Conservation (phyloP, 768 basidiomycete genomes). For the Coprinopsis sp. region DNA sequence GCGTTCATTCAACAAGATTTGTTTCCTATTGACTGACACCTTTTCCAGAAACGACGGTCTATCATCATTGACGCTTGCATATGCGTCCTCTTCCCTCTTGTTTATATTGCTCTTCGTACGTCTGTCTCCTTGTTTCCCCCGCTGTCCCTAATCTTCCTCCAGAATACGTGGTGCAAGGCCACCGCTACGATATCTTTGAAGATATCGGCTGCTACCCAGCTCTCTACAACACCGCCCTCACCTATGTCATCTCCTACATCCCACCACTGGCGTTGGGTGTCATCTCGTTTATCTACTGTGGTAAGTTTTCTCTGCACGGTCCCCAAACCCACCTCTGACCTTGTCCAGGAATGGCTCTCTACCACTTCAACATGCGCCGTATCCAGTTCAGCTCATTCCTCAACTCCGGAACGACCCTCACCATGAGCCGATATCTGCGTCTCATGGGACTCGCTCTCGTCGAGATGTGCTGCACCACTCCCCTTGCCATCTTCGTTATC, state of each 20-base stretch:
- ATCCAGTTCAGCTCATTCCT: conserved; percentile 39
- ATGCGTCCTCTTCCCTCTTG: conserved; percentile 39
- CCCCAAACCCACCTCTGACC: too few relatives aligned
- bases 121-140: conserved; percentile 7
- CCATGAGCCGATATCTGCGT: conserved; percentile 45
- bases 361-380: neutral
- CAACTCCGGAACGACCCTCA: conserved; percentile 39
- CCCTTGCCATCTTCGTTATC: conserved; percentile 35
- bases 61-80: conserved; percentile 2
- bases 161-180: conserved; percentile 52
- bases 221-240: conserved; percentile 43
- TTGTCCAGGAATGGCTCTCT: neutral
- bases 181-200: conserved; percentile 57
- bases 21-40: too few relatives aligned
- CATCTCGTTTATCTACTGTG: conserved; percentile 34
- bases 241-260: conserved; percentile 39
- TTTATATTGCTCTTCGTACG: too few relatives aligned
- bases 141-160: conserved; percentile 25
- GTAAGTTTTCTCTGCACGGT: too few relatives aligned
- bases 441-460: conserved; percentile 50
- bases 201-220: conserved; percentile 53
- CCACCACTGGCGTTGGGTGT: conserved; percentile 39
- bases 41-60: neutral
- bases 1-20: too few relatives aligned
- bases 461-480: conserved; percentile 45